Conservation (phyloP, 768 basidiomycete genomes). For the Mycena metata region DNA sequence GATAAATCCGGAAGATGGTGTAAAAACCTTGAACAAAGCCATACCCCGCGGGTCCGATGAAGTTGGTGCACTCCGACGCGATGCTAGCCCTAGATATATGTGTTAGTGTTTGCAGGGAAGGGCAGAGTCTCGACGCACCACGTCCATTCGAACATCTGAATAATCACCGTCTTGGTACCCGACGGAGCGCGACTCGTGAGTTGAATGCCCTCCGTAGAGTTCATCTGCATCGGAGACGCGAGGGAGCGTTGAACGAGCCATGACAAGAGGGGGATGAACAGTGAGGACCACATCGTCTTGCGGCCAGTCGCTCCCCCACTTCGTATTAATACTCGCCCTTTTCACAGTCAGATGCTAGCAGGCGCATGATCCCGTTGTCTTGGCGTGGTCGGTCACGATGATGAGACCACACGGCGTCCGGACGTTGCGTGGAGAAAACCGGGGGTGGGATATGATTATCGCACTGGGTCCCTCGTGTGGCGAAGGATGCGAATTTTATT, state of each 20-base stretch:
- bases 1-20: not conserved
- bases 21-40: conserved; percentile 75
- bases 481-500: too few species aligned
- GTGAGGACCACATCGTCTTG: conserved; percentile 15
- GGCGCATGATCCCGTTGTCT: not conserved
- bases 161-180: conserved; percentile 63
- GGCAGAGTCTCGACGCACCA: conserved; percentile 42
- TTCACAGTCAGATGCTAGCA: conserved; percentile 3
- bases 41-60: conserved; percentile 78
- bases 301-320: not conserved
- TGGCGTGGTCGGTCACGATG: too few species aligned
- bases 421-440: too few species aligned
- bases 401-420: too few species aligned
- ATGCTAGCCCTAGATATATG: conserved; percentile 55
- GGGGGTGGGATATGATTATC: too few species aligned
- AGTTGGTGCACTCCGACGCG: conserved; percentile 73
- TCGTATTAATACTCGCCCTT: not conserved
- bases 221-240: conserved; percentile 15
- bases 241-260: conserved; percentile 12
- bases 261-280: conserved; percentile 16
- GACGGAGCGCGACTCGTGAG: conserved; percentile 36
- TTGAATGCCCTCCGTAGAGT: conserved; percentile 9
- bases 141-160: conserved; percentile 80
- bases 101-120: too few species aligned
- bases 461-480: too few species aligned